Evolutionary conservation across 345 rosid genomes (phyloP).

Genomic region (Rhodamnia rubescens): DNA sequence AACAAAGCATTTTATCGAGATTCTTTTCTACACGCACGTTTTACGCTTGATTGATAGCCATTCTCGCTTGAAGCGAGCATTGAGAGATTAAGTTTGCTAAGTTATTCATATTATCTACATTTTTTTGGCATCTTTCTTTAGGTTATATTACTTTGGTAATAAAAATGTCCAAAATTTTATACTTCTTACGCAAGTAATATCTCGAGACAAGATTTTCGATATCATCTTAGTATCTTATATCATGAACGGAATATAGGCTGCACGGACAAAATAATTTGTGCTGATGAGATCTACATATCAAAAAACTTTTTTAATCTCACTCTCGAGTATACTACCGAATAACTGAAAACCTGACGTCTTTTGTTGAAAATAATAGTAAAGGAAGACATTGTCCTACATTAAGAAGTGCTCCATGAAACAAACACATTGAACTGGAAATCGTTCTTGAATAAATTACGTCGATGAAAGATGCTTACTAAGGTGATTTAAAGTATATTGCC

Average conservation of each 20-base stretch:
- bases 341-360: no score
- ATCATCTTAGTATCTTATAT: background rate
- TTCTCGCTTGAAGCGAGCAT: no score
- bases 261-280: background rate
- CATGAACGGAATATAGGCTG: background rate
- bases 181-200: background rate
- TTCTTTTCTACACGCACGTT: background rate
- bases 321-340: background rate
- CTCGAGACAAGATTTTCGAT: background rate
- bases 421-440: background rate
- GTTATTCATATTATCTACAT: no score
- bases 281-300: background rate
- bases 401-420: background rate
- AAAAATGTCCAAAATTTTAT: background rate
- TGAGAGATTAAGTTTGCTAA: no score
- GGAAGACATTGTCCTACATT: rapidly evolving
- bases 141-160: rapidly evolving
- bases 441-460: background rate
- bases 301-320: background rate
- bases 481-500: background rate
- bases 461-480: background rate
- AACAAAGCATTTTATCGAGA: background rate
- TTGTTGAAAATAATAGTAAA: background rate
- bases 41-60: rapidly evolving
- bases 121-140: background rate